Evolutionary conservation across 352 stramenopile genomes (phyloP).

Genomic region (Globisporangium solare): DNA sequence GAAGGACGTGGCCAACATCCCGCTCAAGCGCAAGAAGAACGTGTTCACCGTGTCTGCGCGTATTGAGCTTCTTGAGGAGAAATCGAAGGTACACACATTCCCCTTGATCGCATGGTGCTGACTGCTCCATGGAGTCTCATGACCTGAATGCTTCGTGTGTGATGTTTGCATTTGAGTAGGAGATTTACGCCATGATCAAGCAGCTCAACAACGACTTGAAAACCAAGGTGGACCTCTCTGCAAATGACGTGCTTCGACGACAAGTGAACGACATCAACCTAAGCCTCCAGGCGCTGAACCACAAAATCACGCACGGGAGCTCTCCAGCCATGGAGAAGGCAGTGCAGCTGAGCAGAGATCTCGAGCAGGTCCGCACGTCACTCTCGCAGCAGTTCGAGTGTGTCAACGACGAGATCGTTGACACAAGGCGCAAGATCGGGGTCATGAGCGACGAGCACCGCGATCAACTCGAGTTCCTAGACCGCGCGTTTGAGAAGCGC

Average conservation of each 20-base stretch:
- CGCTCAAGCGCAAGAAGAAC: constrained; percentile 79
- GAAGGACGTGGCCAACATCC: constrained; percentile 66
- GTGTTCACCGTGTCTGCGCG: constrained; percentile 71
- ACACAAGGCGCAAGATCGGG: constrained; percentile 25
- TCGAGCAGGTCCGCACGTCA: constrained; percentile 24
- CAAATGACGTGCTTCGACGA: constrained; percentile 43
- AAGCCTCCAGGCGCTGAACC: constrained; percentile 42
- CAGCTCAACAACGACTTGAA: constrained; percentile 53
- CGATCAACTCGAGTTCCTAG: constrained; percentile 23
- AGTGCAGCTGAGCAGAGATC: constrained; percentile 32
- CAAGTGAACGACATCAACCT: constrained; percentile 51
- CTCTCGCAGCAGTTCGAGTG: constrained; percentile 34
- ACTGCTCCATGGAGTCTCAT: too few species aligned
- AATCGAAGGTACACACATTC: constrained; percentile 30
- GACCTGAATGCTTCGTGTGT: too few species aligned
- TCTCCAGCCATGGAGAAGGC: constrained; percentile 41
- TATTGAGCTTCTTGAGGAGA: constrained; percentile 70
- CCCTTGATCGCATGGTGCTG: too few species aligned
- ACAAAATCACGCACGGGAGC: constrained; percentile 29
- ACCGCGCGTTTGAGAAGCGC: constrained; percentile 21
- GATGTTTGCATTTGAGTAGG: constrained; percentile 10
- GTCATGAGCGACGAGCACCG: constrained; percentile 28
- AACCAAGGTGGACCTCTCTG: constrained; percentile 36
- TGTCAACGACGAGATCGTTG: constrained; percentile 24
- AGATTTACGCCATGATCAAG: constrained; percentile 63